Percentiles rank a stretch among this genome's conserved stretches.
Conservation (phyloP, 805 yeast species). For the Novakomyces olei region DNA sequence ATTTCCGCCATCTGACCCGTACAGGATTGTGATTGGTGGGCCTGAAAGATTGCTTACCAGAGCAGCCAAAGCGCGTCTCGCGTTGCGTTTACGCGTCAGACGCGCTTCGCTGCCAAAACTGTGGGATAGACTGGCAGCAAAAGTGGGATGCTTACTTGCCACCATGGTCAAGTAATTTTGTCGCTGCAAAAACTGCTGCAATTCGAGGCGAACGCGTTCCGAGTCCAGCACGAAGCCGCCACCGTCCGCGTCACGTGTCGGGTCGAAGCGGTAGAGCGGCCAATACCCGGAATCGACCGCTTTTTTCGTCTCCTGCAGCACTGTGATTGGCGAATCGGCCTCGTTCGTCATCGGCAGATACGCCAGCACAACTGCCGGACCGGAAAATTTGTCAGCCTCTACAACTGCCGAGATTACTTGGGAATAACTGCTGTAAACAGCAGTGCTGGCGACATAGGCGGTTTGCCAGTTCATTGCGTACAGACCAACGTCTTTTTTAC, state of each 20-base stretch:
- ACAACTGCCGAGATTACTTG: constrained; percentile 71
- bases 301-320: constrained; percentile 64
- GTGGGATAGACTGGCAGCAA: constrained; percentile 48
- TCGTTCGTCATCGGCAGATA: constrained; percentile 58
- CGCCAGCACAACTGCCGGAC: constrained; percentile 81
- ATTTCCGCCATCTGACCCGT: constrained; percentile 82
- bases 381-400: constrained; percentile 74
- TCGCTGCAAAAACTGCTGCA: constrained; percentile 63
- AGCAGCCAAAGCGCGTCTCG: constrained; percentile 55
- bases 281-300: constrained; percentile 91
- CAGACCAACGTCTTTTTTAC: constrained; percentile 81
- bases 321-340: constrained; percentile 35
- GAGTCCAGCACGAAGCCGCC: constrained; percentile 68
- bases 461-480: constrained; percentile 86
- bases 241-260: constrained; percentile 26
- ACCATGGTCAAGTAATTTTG: constrained; percentile 71
- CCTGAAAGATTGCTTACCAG: constrained; percentile 75
- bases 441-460: constrained; percentile 82
- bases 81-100: constrained; percentile 36
- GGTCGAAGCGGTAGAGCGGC: constrained; percentile 82
- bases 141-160: constrained; percentile 44
- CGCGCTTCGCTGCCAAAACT: constrained; percentile 41
- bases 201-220: constrained; percentile 49
- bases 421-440: constrained; percentile 80
- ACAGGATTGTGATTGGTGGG: constrained; percentile 70